Base-by-base conservation (phyloP, 2,329 filamentous ascomycete species). In the Apiospora aurea region DNA sequence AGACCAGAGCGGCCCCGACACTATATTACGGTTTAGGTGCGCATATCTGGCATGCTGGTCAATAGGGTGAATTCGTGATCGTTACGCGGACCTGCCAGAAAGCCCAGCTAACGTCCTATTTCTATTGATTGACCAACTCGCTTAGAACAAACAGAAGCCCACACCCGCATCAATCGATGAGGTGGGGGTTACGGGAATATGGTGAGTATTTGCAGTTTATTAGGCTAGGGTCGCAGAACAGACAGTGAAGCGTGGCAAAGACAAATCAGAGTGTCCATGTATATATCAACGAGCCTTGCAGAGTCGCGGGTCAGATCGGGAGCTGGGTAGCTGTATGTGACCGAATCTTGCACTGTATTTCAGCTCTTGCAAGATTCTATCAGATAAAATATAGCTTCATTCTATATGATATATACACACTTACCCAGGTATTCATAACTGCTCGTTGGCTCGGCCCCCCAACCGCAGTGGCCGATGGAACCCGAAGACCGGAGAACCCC, bases 401-500 rank as follows among this genome's bases (percentile, higher is more conserved):
- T 26, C n/a, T 26, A 24, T 24, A 24, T 26, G 14, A 16, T 46
- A 46, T 16, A 16, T 21, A 16, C 44, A 18, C 44, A 47, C 44
- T 47, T 21, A 21, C 21, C 21, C 44, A 47, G 44, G 16, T n/a
- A 49, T 49, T 49, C 21, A 49, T n/a, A 8, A 49, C 2, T 47
- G 46, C 18, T n/a, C 46, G 7, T n/a, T 21, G 16, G 18, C 46
- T 16, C 16, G 46, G 46, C 46, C 26, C 14, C 53, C 7, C 6
- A 21, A 2, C 53, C 53, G 29, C 13, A 38, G 53, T 21, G 53
- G 34, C 29, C 29, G 29, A 18, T 38, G 29, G 53, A 38, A 8
- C 53, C 53, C 29, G 53, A 38, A 6, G 29, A 38, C 57, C 57
- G 57, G 57, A 64, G 57, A 64, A 41, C 57, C 57, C 57, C 57